phyloP scores from a whole-genome alignment of 2,329 filamentous ascomycete species.

The Ramularia collo-cygni region DNA sequence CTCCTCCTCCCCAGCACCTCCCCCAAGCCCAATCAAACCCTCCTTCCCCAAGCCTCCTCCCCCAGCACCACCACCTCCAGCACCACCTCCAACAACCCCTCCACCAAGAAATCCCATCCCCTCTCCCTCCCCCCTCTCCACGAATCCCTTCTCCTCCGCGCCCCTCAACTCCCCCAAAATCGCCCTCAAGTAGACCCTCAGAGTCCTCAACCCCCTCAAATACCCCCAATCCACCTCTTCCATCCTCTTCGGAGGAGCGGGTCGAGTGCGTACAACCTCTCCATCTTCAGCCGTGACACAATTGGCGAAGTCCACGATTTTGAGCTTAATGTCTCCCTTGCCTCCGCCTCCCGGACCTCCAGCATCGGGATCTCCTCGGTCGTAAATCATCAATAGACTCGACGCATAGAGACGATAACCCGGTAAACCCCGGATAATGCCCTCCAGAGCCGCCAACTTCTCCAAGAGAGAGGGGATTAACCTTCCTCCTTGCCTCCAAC shows the following conservation, averaged over 20 bases:
- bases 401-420: constrained; percentile 95
- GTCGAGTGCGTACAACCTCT: constrained; percentile 33
- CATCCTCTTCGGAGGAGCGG: constrained; percentile 75
- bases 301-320: constrained; percentile 98
- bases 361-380: constrained; percentile 62
- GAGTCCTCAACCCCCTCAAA: constrained; percentile 69
- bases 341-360: constrained; percentile 29
- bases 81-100: constrained; percentile 8
- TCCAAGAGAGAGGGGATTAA: constrained; percentile 84
- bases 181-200: constrained; percentile 76
- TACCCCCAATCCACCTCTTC: constrained; percentile 82
- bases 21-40: no score
- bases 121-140: constrained; percentile 62
- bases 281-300: constrained; percentile 84
- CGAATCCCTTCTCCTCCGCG: constrained; percentile 68
- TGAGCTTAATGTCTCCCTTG: constrained; percentile 64
- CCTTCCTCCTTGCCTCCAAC: constrained; percentile 68
- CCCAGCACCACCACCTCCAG: constrained; percentile 16
- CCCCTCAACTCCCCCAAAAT: constrained; percentile 78
- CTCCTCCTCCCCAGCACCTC: no score
- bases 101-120: constrained; percentile 52
- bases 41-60: no score
- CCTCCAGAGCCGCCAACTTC: constrained; percentile 75
- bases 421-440: constrained; percentile 69
- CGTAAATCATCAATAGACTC: constrained; percentile 91